These are phyloP conservation scores for Colletotrichum karsti DNA, from an alignment of 2,329 filamentous ascomycete genomes.

Conservation along the genomic window DNA sequence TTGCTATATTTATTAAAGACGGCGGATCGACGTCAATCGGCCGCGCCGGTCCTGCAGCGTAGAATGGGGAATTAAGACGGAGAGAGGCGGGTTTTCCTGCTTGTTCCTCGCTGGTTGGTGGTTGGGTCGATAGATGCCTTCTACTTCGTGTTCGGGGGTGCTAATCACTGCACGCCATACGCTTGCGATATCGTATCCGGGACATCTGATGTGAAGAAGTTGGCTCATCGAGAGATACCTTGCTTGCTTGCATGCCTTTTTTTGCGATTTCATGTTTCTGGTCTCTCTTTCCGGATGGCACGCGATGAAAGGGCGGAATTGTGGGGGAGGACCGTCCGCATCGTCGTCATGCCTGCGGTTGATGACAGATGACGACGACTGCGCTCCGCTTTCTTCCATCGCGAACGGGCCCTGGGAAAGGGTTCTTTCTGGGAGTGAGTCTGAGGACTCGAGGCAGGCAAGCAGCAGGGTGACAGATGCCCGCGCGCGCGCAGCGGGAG, in stretches of 20 bases:
- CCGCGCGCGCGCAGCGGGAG: background rate
- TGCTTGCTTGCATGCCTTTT: background rate
- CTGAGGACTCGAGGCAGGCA: no score
- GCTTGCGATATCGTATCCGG: background rate
- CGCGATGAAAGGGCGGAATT: background rate
- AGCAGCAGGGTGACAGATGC: background rate
- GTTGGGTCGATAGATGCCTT: no score
- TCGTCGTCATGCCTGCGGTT: background rate
- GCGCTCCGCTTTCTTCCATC: background rate
- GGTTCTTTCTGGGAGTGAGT: no score
- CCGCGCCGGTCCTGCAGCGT: background rate
- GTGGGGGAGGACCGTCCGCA: background rate
- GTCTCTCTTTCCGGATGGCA: background rate
- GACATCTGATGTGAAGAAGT: background rate
- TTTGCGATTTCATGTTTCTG: no score
- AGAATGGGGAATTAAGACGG: background rate
- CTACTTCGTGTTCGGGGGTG: background rate
- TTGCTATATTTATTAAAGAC: conserved; percentile 20
- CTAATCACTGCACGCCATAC: background rate
- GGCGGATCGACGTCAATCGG: conserved; percentile 8
- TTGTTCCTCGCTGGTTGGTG: no score
- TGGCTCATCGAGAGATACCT: background rate
- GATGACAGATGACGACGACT: conserved; percentile 23
- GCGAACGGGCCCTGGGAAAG: background rate
- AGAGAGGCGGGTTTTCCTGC: background rate